Base-by-base conservation (phyloP, 75 land plant genomes). In the Picea sitchensis region DNA sequence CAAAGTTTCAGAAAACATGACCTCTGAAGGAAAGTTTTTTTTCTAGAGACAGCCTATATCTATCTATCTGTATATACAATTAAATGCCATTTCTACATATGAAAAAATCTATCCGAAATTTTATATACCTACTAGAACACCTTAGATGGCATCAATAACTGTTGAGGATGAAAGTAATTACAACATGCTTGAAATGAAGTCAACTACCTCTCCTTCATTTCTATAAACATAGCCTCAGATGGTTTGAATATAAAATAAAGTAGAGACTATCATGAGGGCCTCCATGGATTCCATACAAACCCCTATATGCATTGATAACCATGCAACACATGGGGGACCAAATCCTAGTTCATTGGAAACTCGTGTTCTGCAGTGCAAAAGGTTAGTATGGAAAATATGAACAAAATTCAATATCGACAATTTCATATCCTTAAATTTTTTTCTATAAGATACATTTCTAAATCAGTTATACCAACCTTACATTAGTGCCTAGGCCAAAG, bases 271-370 rank as follows among this genome's bases (percentile, higher is more conserved):
- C 0, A 86, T 21, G 9, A 84, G 11, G 13, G 92, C 92, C 59
- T 90, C 88, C 44, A 80, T 47, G 3, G 81, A 41, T n/a, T 88
- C 85, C 15, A 95, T 69, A 1, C 73, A 14, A n/a, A 90, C 14
- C 41, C 78, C 88, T 11, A 84, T 82, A 4, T 71, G 3, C 32
- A 90, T 80, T 31, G 93, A 87, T 61, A 84, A 57, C 2, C 76
- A 81, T 20, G 92, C 98, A 18, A 78, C 81, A 30, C 76, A 67
- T 54, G 95, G 77, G 11, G 68, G 23, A 23, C 88, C 87, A 57
- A 88, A 93, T 47, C 98, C 98, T 31, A 95, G 73, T 82, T 95
- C 96, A 82, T 95, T 95, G 20, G 95, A 82, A 73, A 93, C 90
- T 65, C 95, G 72, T 51, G 91, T 89, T 56, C 95, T 93, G 76